Evolutionary conservation across 169 alveolate species (phyloP), one percentile per base, ranked within the genome.

Genomic region (Plasmodium vivax): DNA sequence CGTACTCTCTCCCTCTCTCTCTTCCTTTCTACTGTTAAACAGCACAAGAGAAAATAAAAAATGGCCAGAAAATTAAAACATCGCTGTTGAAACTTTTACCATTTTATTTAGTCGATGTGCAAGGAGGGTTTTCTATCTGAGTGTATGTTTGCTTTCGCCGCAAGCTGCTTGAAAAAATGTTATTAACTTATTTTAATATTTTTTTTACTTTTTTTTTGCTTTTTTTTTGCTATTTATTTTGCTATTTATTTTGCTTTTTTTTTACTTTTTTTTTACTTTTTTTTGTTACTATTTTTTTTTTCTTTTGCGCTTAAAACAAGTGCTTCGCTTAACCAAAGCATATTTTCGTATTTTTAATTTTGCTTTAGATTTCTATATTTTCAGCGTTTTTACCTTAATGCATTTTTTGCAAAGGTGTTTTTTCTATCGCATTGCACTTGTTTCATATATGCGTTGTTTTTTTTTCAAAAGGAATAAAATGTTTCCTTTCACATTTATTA

Each of bases 21-120:
- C 62, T 47, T 72, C 62, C 43, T 47, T 82, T 82, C 47, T 47
- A 30, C 62, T 82, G 54, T 45, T 82, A 82, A 82, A 82, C 62
- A 68, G 23, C 36, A 45, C 77, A 82, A 27, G 12, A 45, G 36
- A 82, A 45, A 82, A 14, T 14, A 23, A 51, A 51, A 82, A 36
- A 36, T 23, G 45, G 62, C 19, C 16, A 81, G 6, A 41, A 81
- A 27, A 19, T 45, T 34, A 83, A 56, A 27, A 83, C 45, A 56
- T 34, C 23, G n/a, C 80, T 9, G 12, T 83, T 56, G 56, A 23
- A 9, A 83, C 27, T 19, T 30, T 58, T 58, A 56, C 43, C 80
- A 45, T 82, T 82, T 82, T 82, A 43, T 82, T 82, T 82, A 43
- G 68, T 51, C 7, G 32, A 23, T 82, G 56, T 45, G 38, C 6